Base-by-base conservation (phyloP, 2,329 filamentous ascomycete species). In the Pseudocercospora cruenta region DNA sequence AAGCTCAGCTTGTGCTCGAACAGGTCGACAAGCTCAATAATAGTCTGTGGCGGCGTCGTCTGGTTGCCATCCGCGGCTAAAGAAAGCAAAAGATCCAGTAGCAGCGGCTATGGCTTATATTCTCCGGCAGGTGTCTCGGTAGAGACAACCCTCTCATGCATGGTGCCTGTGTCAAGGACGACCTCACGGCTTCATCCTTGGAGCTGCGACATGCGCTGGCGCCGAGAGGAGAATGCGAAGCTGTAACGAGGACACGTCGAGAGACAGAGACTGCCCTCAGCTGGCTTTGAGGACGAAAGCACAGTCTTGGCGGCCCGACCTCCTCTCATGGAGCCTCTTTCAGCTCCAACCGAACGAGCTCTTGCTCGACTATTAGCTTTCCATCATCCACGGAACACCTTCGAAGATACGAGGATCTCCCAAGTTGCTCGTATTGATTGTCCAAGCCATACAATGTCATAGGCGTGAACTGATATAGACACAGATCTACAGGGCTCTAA, bases 131-230 rank as follows among this genome's bases (percentile, higher is more conserved):
- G 24, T 12, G 22, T 54, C 22, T 28, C 51, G 51, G 51, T 8
- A 28, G 24, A 26, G 8, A 28, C 21, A 31, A 12, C 5, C 24
- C 51, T 54, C 24, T 12, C 51, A 54, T 54, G 51, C 51, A 54
- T 10, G 51, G 51, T 54, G 22, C 51, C 51, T 55, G 51, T 31
- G 24, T n/a, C 51, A 55, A 14, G 2, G 19, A 26, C 16, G 12
- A 54, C 51, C 12, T 33, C 51, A 55, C 51, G 26, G 26, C 51
- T 31, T 55, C 51, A 55, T 55, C 51, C 51, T 10, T 31, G 51
- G 6, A 54, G 22, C 24, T 26, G 33, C 28, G 28, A 31, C 28
- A 31, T 31, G 28, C 28, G 28, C 28, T 31, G 28, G 28, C 28
- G 28, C 28, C 28, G 28, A 31, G 28, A 31, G 28, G 28, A 31